Conservation (phyloP, 2,329 filamentous ascomycete genomes). For the Xylariaceae sp. region DNA sequence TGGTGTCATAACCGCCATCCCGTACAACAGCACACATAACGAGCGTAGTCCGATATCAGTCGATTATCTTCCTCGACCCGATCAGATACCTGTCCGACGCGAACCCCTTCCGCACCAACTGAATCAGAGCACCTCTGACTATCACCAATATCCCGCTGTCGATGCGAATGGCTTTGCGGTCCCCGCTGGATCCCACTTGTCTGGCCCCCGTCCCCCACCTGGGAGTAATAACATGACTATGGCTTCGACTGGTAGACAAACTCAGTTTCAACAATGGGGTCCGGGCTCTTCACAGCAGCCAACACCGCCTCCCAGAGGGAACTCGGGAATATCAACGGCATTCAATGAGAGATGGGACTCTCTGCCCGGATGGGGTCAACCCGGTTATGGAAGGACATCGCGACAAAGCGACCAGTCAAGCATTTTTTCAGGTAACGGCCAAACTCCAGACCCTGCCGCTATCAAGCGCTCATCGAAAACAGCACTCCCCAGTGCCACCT, state of each 20-base stretch:
- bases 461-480: slow-evolving; percentile 44
- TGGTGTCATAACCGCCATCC: slow-evolving; percentile 82
- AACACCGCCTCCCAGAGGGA: slow-evolving; percentile 47
- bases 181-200: slow-evolving; percentile 52
- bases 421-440: slow-evolving; percentile 53
- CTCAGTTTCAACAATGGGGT: slow-evolving; percentile 78
- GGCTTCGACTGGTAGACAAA: slow-evolving; percentile 66
- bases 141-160: slow-evolving; percentile 81
- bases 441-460: slow-evolving; percentile 38
- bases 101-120: slow-evolving; percentile 80
- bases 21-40: slow-evolving; percentile 71
- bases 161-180: slow-evolving; percentile 50
- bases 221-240: slow-evolving; percentile 62
- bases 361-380: slow-evolving; percentile 24
- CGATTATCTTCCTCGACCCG: slow-evolving; percentile 67
- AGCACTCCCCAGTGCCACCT: slow-evolving; percentile 53
- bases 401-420: slow-evolving; percentile 48
- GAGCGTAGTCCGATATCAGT: slow-evolving; percentile 66
- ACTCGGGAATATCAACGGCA: slow-evolving; percentile 45
- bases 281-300: slow-evolving; percentile 28
- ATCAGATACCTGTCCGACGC: slow-evolving; percentile 59
- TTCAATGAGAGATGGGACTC: slow-evolving; percentile 62
- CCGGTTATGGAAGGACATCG: slow-evolving; percentile 25
- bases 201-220: slow-evolving; percentile 58
- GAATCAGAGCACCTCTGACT: slow-evolving; percentile 73